These are phyloP conservation scores for Cercospora nicotianae DNA, from an alignment of 2,329 filamentous ascomycete species.

Conservation along the genomic window DNA sequence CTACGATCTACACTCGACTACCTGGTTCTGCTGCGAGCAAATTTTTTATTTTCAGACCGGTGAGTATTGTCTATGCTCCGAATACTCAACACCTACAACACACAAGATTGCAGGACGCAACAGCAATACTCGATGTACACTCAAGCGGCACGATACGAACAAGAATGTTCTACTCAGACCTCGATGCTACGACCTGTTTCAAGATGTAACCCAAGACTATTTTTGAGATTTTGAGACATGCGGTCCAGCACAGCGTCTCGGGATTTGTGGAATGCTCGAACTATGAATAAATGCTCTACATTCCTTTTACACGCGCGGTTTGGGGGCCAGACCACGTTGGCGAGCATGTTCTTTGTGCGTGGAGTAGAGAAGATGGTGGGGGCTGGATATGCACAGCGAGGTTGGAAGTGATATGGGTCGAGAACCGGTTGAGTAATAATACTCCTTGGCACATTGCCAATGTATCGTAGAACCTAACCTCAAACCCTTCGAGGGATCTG, in stretches of 20 bases:
- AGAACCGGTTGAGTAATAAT: not conserved
- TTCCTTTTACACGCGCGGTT: slow-evolving; percentile 6
- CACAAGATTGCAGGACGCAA: not conserved
- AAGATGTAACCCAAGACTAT: not conserved
- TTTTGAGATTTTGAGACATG: not conserved
- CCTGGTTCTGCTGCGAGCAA: not conserved
- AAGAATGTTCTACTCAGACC: not conserved
- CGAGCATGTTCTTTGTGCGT: not conserved
- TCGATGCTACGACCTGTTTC: not conserved
- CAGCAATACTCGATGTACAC: not conserved
- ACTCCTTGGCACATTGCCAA: not conserved
- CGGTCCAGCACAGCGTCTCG: not conserved
- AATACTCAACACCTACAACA: too few species aligned
- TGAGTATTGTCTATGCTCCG: not conserved
- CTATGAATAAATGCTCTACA: not conserved
- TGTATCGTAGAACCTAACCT: not conserved
- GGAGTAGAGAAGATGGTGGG: not conserved
- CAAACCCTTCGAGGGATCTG: not conserved
- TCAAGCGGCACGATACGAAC: slow-evolving; percentile 6
- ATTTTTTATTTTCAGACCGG: not conserved
- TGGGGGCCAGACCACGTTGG: slow-evolving; percentile 5
- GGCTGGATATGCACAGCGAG: not conserved
- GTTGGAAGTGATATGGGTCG: not conserved
- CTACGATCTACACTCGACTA: not conserved
- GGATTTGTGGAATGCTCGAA: not conserved